phyloP scores from a whole-genome alignment of 768 basidiomycete species.

The Tylopilus sp. region DNA sequence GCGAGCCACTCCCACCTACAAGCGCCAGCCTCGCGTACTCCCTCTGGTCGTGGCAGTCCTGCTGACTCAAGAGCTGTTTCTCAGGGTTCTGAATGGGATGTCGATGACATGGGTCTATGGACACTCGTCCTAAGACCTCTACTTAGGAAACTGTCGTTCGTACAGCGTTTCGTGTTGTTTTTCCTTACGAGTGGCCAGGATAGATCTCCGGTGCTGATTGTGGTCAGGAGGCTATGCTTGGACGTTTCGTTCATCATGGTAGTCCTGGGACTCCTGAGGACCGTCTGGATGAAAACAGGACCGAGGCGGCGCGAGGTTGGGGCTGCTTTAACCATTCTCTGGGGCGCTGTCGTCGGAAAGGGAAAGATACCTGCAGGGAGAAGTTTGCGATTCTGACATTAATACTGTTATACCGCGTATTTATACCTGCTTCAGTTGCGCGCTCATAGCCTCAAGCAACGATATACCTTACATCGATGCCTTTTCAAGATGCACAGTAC shows the following conservation, averaged over 20 bases:
- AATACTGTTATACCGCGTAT: constrained; percentile 7
- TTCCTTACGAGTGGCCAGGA: constrained; percentile 52
- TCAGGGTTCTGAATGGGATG: constrained; percentile 51
- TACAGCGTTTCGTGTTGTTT: constrained; percentile 54
- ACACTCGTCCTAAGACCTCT: constrained; percentile 66
- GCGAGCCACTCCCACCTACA: constrained; percentile 27
- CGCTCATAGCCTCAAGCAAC: not conserved
- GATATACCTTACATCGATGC: not conserved
- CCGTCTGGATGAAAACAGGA: constrained; percentile 66
- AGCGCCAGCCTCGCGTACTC: constrained; percentile 36
- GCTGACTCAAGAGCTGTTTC: constrained; percentile 25
- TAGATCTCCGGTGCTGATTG: constrained; percentile 61
- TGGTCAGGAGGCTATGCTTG: constrained; percentile 71
- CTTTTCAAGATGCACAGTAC: not conserved
- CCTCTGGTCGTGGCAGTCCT: constrained; percentile 44
- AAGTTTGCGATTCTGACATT: constrained; percentile 6
- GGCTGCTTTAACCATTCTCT: constrained; percentile 61
- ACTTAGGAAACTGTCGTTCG: constrained; percentile 42
- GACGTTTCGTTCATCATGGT: constrained; percentile 74
- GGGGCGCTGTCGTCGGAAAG: constrained; percentile 66
- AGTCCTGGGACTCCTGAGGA: constrained; percentile 54
- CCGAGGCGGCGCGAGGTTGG: constrained; percentile 66
- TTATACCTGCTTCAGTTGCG: not conserved
- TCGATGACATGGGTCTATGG: constrained; percentile 86
- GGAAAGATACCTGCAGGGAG: constrained; percentile 49